Evolutionary conservation across 1,284 basidiomycete species (phyloP).

Genomic region (Boletus smithii): DNA sequence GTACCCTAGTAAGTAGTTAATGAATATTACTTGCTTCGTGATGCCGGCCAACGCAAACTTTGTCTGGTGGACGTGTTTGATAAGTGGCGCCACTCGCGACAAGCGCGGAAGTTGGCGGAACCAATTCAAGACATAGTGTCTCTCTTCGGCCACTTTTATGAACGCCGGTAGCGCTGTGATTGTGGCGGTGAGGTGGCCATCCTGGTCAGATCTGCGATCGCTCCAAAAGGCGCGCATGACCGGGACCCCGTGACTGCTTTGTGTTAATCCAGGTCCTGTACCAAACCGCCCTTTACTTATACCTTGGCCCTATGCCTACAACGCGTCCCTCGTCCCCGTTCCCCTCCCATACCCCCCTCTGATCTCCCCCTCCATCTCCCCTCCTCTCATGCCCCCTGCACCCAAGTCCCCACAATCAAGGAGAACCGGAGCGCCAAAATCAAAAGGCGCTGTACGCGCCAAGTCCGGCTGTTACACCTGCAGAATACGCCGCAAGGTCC

Average conservation of each 20-base stretch:
- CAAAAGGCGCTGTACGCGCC: slow-evolving; percentile 73
- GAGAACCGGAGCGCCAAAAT: slow-evolving; percentile 55
- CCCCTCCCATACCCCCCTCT: not conserved
- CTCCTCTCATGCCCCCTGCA: slow-evolving; percentile 34
- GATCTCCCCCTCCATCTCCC: no score
- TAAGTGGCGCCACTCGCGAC: slow-evolving; percentile 32
- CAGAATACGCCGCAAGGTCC: slow-evolving; percentile 76
- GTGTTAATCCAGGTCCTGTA: not conserved
- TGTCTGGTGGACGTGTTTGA: no score
- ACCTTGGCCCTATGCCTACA: slow-evolving; percentile 29
- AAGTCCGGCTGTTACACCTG: slow-evolving; percentile 85
- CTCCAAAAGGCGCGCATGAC: slow-evolving; percentile 2
- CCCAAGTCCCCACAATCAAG: slow-evolving; percentile 41
- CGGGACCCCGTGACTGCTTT: not conserved
- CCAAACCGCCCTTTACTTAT: slow-evolving; percentile 31
- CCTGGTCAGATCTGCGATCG: slow-evolving; percentile 13
- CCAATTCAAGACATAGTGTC: slow-evolving; percentile 30
- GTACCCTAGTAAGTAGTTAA: slow-evolving; percentile 1
- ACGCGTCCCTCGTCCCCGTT: slow-evolving; percentile 18
- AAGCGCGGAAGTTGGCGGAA: slow-evolving; percentile 31
- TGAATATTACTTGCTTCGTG: not conserved
- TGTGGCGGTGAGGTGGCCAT: slow-evolving; percentile 12
- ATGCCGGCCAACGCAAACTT: slow-evolving; percentile 12
- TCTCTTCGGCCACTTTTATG: not conserved
- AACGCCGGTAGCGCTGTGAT: slow-evolving; percentile 2